Conservation (phyloP, 441 rosid species). For the Breynia disticha region DNA sequence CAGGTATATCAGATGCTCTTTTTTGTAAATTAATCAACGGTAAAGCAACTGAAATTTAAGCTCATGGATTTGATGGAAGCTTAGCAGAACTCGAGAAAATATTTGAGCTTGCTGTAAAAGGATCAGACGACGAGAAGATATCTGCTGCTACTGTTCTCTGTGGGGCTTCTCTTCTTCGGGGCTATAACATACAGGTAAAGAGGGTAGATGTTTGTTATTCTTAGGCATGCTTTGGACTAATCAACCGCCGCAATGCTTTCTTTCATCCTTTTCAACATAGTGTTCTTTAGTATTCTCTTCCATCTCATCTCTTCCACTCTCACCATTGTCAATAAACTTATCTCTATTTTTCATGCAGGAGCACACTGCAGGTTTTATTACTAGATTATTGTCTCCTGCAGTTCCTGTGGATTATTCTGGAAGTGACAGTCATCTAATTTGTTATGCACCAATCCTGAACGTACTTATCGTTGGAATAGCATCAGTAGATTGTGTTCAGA, state of each 20-base stretch:
- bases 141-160: conserved; percentile 92
- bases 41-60: conserved; percentile 74
- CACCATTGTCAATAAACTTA: background rate
- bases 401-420: conserved; percentile 62
- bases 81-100: conserved; percentile 96
- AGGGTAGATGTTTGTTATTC: conserved; percentile 5
- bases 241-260: background rate
- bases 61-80: conserved; percentile 95
- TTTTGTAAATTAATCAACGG: conserved; percentile 59
- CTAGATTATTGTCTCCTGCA: conserved; percentile 73
- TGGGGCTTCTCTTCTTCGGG: conserved; percentile 92
- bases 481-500: conserved; percentile 80
- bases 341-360: conserved; percentile 48
- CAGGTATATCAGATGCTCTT: conserved; percentile 63
- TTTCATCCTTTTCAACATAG: background rate
- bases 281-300: background rate
- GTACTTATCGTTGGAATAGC: conserved; percentile 89
- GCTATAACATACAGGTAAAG: conserved; percentile 89
- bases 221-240: conserved; percentile 5
- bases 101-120: conserved; percentile 81
- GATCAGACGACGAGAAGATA: conserved; percentile 92
- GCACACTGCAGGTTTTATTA: conserved; percentile 64
- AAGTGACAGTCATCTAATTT: conserved; percentile 66
- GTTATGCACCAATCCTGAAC: conserved; percentile 71
- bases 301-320: conserved; percentile 2